Conservation (phyloP, 768 basidiomycete genomes). For the Goffeauzyma gilvescens region DNA sequence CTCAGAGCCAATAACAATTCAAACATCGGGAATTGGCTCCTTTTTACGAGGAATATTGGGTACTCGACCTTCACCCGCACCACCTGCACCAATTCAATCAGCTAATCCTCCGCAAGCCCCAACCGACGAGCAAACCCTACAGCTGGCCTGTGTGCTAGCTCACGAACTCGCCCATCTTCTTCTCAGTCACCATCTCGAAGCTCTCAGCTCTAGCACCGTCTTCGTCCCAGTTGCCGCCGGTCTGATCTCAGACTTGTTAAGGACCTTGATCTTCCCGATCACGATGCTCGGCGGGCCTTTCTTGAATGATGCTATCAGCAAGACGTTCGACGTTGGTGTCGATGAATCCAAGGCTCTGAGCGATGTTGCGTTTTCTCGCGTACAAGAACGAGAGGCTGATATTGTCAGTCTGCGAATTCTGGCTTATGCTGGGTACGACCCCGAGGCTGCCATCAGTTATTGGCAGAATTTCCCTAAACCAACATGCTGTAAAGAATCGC, state of each 20-base stretch:
- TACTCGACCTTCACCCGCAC: conserved; percentile 34
- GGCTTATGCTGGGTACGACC: conserved; percentile 78
- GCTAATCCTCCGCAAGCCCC: conserved; percentile 30
- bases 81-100: conserved; percentile 1
- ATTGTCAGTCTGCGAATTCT: conserved; percentile 73
- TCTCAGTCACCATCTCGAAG: conserved; percentile 77
- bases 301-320: conserved; percentile 78
- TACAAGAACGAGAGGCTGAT: conserved; percentile 84
- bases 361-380: conserved; percentile 57
- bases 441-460: conserved; percentile 57
- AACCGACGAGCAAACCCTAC: conserved; percentile 62
- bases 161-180: conserved; percentile 88
- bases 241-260: conserved; percentile 52
- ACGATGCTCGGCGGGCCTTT: conserved; percentile 66
- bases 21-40: too few species aligned
- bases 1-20: too few species aligned
- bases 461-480: conserved; percentile 41
- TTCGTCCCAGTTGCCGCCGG: conserved; percentile 63
- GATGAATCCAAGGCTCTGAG: conserved; percentile 33
- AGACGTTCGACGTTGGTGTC: conserved; percentile 56
- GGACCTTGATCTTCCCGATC: conserved; percentile 65
- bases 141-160: conserved; percentile 73
- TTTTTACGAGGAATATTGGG: too few species aligned
- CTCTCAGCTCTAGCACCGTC: conserved; percentile 64
- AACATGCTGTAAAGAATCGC: conserved; percentile 14